Evolutionary conservation across 139 green algal species (phyloP).

Genomic region (Chlamydomonas incerta): DNA sequence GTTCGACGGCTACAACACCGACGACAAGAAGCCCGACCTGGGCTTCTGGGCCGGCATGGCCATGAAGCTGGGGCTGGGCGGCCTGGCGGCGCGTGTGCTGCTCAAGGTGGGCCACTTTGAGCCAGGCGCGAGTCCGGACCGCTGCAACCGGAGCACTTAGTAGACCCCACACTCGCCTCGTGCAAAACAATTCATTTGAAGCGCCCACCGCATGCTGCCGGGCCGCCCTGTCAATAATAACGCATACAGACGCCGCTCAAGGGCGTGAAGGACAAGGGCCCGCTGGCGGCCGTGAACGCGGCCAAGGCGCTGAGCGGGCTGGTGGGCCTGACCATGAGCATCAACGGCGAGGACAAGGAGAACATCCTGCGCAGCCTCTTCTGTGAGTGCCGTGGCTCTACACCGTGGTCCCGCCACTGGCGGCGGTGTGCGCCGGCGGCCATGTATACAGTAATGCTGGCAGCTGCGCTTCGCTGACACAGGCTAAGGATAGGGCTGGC

Average conservation of each 20-base stretch:
- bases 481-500: too few relatives aligned
- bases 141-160: too few relatives aligned
- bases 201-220: too few relatives aligned
- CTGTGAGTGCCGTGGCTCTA: neutral
- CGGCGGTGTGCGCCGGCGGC: too few relatives aligned
- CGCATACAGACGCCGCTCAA: neutral
- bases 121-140: too few relatives aligned
- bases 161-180: too few relatives aligned
- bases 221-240: too few relatives aligned
- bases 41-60: neutral
- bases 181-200: too few relatives aligned
- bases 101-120: neutral
- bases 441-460: too few relatives aligned
- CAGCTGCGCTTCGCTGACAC: too few relatives aligned
- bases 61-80: neutral
- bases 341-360: slow-evolving; percentile 32
- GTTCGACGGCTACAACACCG: neutral
- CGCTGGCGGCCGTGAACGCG: neutral
- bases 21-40: neutral
- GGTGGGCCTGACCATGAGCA: slow-evolving; percentile 16
- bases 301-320: neutral
- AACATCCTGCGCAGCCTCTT: neutral
- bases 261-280: neutral
- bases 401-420: too few relatives aligned
- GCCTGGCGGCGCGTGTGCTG: neutral